A percentile compares a stretch with the other conserved stretches of the same genome.
These are phyloP conservation scores for Candida coquimbonensis DNA, from an alignment of 805 yeast genomes.

Conservation along the genomic window DNA sequence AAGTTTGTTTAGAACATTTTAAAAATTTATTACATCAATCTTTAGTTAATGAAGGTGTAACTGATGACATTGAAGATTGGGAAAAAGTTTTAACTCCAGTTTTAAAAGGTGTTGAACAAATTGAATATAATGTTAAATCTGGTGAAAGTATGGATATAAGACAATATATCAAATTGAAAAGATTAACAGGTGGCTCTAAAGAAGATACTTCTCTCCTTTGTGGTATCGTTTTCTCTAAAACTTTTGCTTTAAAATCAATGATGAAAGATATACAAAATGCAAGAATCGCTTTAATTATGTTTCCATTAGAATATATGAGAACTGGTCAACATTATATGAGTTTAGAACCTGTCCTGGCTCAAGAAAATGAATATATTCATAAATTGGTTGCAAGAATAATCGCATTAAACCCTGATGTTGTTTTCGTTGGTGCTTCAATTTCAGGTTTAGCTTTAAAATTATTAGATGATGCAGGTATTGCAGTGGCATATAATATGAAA, in stretches of 20 bases:
- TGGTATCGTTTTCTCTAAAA: constrained; percentile 82
- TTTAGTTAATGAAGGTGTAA: constrained; percentile 52
- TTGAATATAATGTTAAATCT: constrained; percentile 52
- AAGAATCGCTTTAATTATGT: constrained; percentile 72
- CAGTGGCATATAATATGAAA: constrained; percentile 77
- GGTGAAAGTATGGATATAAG: constrained; percentile 79
- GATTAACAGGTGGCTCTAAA: constrained; percentile 69
- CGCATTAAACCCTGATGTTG: constrained; percentile 69
- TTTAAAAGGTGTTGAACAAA: constrained; percentile 46
- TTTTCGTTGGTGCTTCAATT: constrained; percentile 72
- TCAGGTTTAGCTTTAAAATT: constrained; percentile 75
- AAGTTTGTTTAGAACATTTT: constrained; percentile 36
- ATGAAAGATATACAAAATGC: constrained; percentile 57
- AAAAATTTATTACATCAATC: constrained; percentile 50
- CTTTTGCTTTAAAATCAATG: constrained; percentile 77
- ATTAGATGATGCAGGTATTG: constrained; percentile 65
- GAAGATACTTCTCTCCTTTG: constrained; percentile 55
- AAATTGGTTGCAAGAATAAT: constrained; percentile 75
- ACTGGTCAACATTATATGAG: constrained; percentile 76
- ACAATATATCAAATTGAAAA: constrained; percentile 82
- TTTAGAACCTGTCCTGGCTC: constrained; percentile 75
- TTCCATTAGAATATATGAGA: constrained; percentile 80
- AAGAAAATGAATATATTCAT: constrained; percentile 77
- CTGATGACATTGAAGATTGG: constrained; percentile 53
- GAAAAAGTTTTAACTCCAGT: constrained; percentile 39